A percentile compares a stretch with the other conserved stretches of the same genome.
Evolutionary conservation across 2,329 filamentous ascomycete genomes (phyloP).

Genomic region (Colletotrichum karsti): DNA sequence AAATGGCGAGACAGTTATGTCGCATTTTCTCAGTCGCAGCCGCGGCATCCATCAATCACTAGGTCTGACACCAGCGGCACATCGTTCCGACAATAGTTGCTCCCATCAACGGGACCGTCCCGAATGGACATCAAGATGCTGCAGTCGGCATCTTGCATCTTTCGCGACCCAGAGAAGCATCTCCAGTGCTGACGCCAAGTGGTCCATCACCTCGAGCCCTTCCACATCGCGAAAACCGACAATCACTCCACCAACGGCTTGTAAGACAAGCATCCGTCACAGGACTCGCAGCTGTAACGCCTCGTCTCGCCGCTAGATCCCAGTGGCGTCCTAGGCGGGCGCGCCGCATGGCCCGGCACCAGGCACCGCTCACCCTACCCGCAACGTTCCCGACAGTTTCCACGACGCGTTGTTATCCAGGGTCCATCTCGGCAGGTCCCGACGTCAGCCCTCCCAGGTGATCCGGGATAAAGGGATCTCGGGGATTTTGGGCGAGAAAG

Average conservation of each 20-base stretch:
- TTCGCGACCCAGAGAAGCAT: not conserved
- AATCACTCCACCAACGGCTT: not conserved
- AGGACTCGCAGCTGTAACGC: conserved; percentile 7
- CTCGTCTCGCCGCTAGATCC: not conserved
- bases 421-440: not conserved
- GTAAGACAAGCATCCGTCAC: conserved; percentile 17
- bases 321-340: not conserved
- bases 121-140: not conserved
- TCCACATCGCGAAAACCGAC: not conserved
- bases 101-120: not conserved
- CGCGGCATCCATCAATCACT: not conserved
- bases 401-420: not conserved
- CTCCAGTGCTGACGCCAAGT: not conserved
- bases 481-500: not conserved
- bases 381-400: not conserved
- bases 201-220: not conserved
- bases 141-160: too few species aligned
- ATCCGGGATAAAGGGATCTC: not conserved
- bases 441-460: not conserved
- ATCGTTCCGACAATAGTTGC: not conserved
- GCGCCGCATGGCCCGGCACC: not conserved
- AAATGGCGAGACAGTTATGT: not conserved
- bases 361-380: not conserved
- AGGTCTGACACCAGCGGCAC: not conserved
- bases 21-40: not conserved